phyloP scores from a whole-genome alignment of 108 stramenopile genomes.

The Skeletonema marinoi region DNA sequence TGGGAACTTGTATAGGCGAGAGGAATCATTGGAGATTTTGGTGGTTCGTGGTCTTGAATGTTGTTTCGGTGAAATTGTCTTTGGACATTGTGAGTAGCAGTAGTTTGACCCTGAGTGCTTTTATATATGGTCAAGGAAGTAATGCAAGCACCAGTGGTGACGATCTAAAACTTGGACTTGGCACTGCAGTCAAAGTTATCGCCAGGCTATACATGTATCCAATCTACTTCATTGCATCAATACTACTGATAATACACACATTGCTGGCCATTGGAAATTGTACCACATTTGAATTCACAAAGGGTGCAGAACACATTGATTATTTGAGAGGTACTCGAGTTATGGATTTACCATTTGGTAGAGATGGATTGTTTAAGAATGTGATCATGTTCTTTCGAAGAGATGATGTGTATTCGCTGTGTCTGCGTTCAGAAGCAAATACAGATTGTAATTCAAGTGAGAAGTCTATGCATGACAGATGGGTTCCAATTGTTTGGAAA shows the following conservation, averaged over 20 bases:
- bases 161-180: not conserved
- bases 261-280: conserved; percentile 53
- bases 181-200: conserved; percentile 13
- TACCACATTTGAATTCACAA: conserved; percentile 73
- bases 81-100: conserved; percentile 40
- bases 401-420: conserved; percentile 37
- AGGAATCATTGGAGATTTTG: conserved; percentile 91
- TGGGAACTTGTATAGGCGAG: conserved; percentile 90
- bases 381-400: conserved; percentile 49
- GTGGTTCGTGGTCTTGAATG: conserved; percentile 67
- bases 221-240: conserved; percentile 25
- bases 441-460: not conserved
- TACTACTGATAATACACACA: conserved; percentile 53
- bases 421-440: not conserved
- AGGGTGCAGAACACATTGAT: conserved; percentile 57
- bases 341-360: conserved; percentile 66
- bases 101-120: conserved; percentile 22
- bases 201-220: conserved; percentile 62
- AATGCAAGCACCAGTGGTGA: not conserved
- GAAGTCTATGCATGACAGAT: conserved; percentile 1
- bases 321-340: conserved; percentile 63
- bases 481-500: conserved; percentile 71
- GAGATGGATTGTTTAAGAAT: conserved; percentile 49
- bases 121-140: conserved; percentile 14
- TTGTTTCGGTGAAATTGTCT: conserved; percentile 33